Base-by-base conservation (phyloP, 75 land plant genomes). In the Pinus albicaulis region DNA sequence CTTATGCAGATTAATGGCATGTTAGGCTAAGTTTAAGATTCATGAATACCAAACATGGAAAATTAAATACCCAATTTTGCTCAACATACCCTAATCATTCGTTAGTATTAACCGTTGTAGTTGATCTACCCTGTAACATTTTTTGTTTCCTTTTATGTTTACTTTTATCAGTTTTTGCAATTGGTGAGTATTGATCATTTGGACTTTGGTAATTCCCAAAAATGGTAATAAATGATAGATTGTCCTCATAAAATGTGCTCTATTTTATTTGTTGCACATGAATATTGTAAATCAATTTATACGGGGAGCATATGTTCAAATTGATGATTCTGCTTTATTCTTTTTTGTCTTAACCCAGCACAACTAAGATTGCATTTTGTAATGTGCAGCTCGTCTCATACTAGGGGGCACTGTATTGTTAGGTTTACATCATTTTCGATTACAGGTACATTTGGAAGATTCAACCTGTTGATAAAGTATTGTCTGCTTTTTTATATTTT, bases 331-430 rank as follows among this genome's bases (percentile, higher is more conserved):
- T 66, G 3, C 19, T 38, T 66, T 20, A 16, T 48, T 38, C 19
- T 38, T 2, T 36, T 66, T 38, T 61, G 24, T 63, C 17, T 66
- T 20, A 66, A 36, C 7, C 22, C 48, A 38, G n/a, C 31, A 22
- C 38, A 66, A 5, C 52, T 66, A 20, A 38, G 48, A 16, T 17
- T 36, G 44, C 31, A 38, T 23, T 14, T 38, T 76, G 23, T 26
- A 59, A 59, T 74, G 15, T 81, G 56, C 79, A 92, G 94, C 90
- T 72, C 95, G 95, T 56, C 41, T 93, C 77, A 75, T 82, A 71
- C 81, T 93, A 44, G 93, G 93, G 62, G 68, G 76, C 79, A 74
- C 83, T 63, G 76, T 89, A 36, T 74, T 93, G 36, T 75, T 68
- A 20, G 72, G 91, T n/a, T 26, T 91, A n/a, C 81, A 84, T 7